Percentiles rank a stretch among this genome's conserved stretches.
phyloP scores from a whole-genome alignment of 2,329 filamentous ascomycete species.

The Aspergillus fijiensis region DNA sequence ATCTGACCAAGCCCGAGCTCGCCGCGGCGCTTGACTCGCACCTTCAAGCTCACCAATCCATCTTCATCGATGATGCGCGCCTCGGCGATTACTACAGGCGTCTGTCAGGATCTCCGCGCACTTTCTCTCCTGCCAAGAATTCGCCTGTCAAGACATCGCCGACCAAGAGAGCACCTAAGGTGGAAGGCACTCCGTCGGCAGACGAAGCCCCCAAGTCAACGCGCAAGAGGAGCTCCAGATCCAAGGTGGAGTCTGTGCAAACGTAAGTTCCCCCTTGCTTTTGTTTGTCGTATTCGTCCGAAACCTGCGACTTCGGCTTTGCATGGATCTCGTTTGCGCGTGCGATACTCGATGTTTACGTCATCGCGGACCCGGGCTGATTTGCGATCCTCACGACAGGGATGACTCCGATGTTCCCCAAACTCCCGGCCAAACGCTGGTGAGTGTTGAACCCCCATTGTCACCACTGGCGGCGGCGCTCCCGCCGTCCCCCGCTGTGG shows the following conservation, averaged over 20 bases:
- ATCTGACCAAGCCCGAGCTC: slow-evolving; percentile 75
- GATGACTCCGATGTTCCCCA: slow-evolving; percentile 19
- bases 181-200: slow-evolving; percentile 34
- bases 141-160: slow-evolving; percentile 41
- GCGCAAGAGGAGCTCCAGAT: slow-evolving; percentile 43
- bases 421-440: slow-evolving; percentile 19
- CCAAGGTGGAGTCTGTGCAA: slow-evolving; percentile 39
- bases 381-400: slow-evolving; percentile 2
- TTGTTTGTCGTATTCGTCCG: neutral
- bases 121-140: slow-evolving; percentile 51
- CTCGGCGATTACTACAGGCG: slow-evolving; percentile 74
- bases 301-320: neutral
- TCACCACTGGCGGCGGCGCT: slow-evolving; percentile 14
- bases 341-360: neutral
- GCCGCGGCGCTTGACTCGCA: slow-evolving; percentile 72
- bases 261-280: slow-evolving; percentile 16
- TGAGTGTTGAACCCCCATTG: slow-evolving; percentile 13
- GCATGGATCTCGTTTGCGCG: neutral
- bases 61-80: slow-evolving; percentile 62
- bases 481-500: slow-evolving; percentile 45
- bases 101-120: slow-evolving; percentile 35
- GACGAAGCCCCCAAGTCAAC: slow-evolving; percentile 30
- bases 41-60: slow-evolving; percentile 66
- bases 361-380: slow-evolving; percentile 1
- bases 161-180: slow-evolving; percentile 48